These are phyloP conservation scores for Aphanomyces astaci DNA, from an alignment of 352 stramenopile genomes.

Conservation along the genomic window DNA sequence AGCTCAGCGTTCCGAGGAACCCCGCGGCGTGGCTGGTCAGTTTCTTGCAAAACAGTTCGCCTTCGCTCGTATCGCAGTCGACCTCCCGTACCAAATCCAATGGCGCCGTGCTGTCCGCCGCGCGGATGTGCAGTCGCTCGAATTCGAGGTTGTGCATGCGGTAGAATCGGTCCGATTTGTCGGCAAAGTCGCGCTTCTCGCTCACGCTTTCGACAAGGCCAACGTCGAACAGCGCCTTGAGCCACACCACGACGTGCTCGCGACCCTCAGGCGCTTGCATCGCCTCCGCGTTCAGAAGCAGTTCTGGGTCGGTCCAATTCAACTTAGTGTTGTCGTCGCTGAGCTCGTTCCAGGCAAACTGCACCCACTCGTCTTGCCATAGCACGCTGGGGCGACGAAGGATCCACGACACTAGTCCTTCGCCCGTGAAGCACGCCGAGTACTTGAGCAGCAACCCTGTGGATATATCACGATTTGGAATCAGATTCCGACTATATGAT, in stretches of 20 bases:
- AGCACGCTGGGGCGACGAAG: constrained; percentile 34
- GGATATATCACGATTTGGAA: too few relatives aligned
- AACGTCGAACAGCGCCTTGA: constrained; percentile 48
- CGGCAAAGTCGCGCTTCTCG: constrained; percentile 41
- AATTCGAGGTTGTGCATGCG: constrained; percentile 46
- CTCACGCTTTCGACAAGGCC: constrained; percentile 52
- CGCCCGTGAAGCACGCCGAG: constrained; percentile 46
- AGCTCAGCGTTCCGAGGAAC: constrained; percentile 42
- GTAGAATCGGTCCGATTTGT: constrained; percentile 41
- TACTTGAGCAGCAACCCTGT: constrained; percentile 31
- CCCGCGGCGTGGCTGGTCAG: constrained; percentile 48
- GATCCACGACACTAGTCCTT: constrained; percentile 61
- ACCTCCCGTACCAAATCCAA: constrained; percentile 58
- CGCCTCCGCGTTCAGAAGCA: constrained; percentile 39
- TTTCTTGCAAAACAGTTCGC: constrained; percentile 47
- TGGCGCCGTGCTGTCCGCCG: constrained; percentile 42
- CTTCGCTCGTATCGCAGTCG: constrained; percentile 34
- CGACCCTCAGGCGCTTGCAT: constrained; percentile 35
- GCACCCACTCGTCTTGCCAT: constrained; percentile 46
- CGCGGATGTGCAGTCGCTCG: constrained; percentile 33
- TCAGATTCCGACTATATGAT: too few relatives aligned
- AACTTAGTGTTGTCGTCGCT: constrained; percentile 28
- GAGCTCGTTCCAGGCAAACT: constrained; percentile 37
- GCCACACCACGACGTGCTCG: constrained; percentile 39
- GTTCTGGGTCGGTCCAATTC: constrained; percentile 31